Evolutionary conservation across 1,139 yeast species (phyloP), one percentile per base, ranked within the genome.

Genomic region (Meyerozyma smithsonii): DNA sequence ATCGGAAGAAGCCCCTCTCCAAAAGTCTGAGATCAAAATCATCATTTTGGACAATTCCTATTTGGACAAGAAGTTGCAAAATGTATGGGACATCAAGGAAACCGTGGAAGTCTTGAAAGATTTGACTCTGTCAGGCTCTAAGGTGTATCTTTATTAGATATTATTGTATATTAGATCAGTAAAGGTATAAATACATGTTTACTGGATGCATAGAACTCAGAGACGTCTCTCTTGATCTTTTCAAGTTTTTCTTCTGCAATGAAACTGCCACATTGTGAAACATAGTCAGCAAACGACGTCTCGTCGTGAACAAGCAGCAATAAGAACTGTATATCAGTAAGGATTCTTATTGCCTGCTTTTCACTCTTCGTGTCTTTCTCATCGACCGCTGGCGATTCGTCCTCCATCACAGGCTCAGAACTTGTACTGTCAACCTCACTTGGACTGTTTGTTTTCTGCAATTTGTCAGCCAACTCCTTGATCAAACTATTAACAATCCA

Each of bases 11-110:
- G 64, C 64, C 30, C 66, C 60, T 6, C 63, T 69, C 43, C 60
- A 61, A 30, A 64, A 64, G 28, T 65, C 68, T 5, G 83, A 80
- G 40, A 67, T 81, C 43, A 77, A 63, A 48, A 79, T 67, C 24
- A 61, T 83, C 10, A 70, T 84, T n/a, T 66, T 82, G 17, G 92
- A 84, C 53, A 73, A 78, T 37, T 65, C 84, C 4, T 79, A 74
- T 50, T 65, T 84, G 51, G 89, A 84, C 54, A 59, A 69, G 15
- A 84, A 84, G 58, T 65, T 71, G 42, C 82, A 81, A 49, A 77
- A 74, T 44, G 66, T 83, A 3, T 80, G 85, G 79, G 90, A 84
- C 45, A 61, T 69, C 28, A 62, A 64, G 28, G 82, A 75, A 44
- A 71, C 78, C 5, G 54, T 64, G 8, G 58, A 58, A 17, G 61